Base-by-base conservation (phyloP, 2,329 filamentous ascomycete species). In the Neodidymelliopsis sp. region DNA sequence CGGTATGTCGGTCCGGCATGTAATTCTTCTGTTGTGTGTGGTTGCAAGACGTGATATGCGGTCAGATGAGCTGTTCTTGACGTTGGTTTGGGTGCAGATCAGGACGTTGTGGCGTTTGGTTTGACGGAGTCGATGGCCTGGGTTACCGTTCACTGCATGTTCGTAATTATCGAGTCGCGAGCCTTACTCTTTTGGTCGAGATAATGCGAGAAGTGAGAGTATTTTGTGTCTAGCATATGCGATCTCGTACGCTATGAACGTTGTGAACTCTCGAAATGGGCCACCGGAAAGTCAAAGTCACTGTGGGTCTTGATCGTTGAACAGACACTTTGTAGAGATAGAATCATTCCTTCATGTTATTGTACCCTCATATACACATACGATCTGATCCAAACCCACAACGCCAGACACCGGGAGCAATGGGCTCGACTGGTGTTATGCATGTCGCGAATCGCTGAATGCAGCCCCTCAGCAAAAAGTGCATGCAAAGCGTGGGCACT, bases 1-100 rank as follows among this genome's bases (percentile, higher is more conserved):
- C 33, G 42, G 33, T 28, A 44, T 47, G 38, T 52, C 53, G 53
- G 53, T 35, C 53, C 53, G 53, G 49, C 39, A 49, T 49, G 10
- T 4, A 33, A 6, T 36, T 31, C 13, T 13, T 28, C n/a, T 15
- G 27, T 11, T 20, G 2, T 31, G 20, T 24, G 8, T 18, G 27
- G 23, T n/a, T 28, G 23, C 7, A 7, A 22, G 6, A 4, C 29
- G 15, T 27, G 16, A 16, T 16, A 10, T 19, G 8, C 12, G 40
- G 19, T 36, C 30, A 41, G 31, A 25, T 41, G 24, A 18, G 18
- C 15, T n/a, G 5, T 22, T 25, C n/a, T 24, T 1, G 4, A 18
- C 2, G 12, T 27, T n/a, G 4, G 2, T n/a, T 2, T 31, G 27
- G 24, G 31, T 37, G 22, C 16, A 16, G 19, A 37, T 23, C 9